These are phyloP conservation scores for Trichoderma simmonsii DNA, from an alignment of 2,329 filamentous ascomycete genomes.

Conservation along the genomic window DNA sequence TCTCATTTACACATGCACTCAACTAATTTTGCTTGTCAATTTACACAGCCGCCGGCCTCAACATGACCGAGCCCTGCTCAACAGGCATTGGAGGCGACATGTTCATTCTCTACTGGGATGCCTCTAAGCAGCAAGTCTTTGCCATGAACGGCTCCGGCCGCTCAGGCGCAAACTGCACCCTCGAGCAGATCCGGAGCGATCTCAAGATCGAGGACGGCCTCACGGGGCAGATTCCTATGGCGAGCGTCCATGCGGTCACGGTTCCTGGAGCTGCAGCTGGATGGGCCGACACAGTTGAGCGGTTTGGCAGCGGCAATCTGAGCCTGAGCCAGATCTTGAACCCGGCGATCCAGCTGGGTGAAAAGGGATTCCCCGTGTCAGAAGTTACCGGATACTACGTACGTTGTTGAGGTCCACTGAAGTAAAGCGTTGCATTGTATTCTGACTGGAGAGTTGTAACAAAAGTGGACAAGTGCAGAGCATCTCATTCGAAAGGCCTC, in stretches of 20 bases:
- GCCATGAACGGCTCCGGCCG: conserved; percentile 94
- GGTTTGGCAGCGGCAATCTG: conserved; percentile 85
- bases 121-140: conserved; percentile 73
- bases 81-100: conserved; percentile 97
- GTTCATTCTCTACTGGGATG: conserved; percentile 92
- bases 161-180: conserved; percentile 63
- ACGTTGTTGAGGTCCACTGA: conserved; percentile 31
- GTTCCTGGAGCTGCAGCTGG: conserved; percentile 88
- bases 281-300: conserved; percentile 85
- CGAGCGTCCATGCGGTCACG: conserved; percentile 76
- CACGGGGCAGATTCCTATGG: conserved; percentile 63
- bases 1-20: background rate
- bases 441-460: background rate
- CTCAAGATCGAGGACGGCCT: conserved; percentile 62
- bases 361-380: conserved; percentile 85
- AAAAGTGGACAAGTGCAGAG: conserved; percentile 70
- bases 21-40: background rate
- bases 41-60: conserved; percentile 73
- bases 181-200: conserved; percentile 67
- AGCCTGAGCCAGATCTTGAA: conserved; percentile 71
- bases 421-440: rapidly evolving
- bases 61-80: conserved; percentile 87
- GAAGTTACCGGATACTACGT: conserved; percentile 71
- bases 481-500: conserved; percentile 65
- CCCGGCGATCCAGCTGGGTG: conserved; percentile 81